Base-by-base conservation (phyloP, 2,329 filamentous ascomycete genomes). In the Diaporthe australafricana region DNA sequence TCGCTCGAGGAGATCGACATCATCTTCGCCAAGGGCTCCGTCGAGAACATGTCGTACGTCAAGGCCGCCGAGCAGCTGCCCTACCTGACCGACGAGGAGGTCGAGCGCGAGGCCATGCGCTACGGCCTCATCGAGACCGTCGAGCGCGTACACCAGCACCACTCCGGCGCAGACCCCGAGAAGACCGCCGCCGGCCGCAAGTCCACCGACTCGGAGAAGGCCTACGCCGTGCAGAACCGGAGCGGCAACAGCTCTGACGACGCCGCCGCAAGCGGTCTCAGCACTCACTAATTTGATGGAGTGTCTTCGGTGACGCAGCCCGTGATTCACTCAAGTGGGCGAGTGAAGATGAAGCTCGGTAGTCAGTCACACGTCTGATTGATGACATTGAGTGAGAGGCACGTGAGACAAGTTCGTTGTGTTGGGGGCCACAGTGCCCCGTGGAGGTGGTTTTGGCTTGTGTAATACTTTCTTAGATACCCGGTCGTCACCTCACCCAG, bases 1-100 rank as follows among this genome's bases (percentile, higher is more conserved):
- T 88, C 85, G 17, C 84, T 93, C 40, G 91, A 93, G 79, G 91
- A 93, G 78, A 90, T 94, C 80, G 91, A 94, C 77, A 85, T 88
- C 71, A 90, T 93, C 66, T 81, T 81, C 55, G 79, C 86, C 77
- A 90, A 90, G 82, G 88, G 88, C 14, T 84, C 84, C 75, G 78
- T 84, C 38, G 90, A 91, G 79, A 87, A 89, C 2, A 90, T 88
- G 6, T 88, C 85, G 5, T 90, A 91, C 73, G 88, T 91, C 68
- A 83, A 83, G 74, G 89, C 89, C 6, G 87, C 88, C 40, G 83
- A 87, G 75, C 84, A 90, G 62, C 79, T 92, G 70, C 89, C 89
- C 0, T 83, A 85, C 73, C 81, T 91, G 16, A 79, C 83, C 4
- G 83, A 84, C 12, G 81, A 84, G 53, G 85, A 90, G 75, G 84